phyloP scores from a whole-genome alignment of 371 early-diverging fungal species.

The Chytridiales sp. region DNA sequence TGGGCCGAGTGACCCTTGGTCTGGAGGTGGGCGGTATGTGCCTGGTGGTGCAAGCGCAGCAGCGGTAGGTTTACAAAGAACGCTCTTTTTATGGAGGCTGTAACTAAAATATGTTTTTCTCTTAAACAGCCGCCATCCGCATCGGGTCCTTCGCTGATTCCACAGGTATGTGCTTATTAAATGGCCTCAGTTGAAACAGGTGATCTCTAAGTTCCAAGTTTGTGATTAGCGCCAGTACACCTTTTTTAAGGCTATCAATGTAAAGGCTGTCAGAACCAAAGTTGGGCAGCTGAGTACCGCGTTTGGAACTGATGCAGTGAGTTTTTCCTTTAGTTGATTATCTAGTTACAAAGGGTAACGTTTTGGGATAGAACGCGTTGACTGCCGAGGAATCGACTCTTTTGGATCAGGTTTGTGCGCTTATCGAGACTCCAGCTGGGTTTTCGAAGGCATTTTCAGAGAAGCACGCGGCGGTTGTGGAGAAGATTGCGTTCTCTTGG shows the following conservation, averaged over 20 bases:
- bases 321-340: background rate
- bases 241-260: constrained; percentile 70
- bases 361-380: background rate
- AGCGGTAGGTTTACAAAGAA: background rate
- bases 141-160: background rate
- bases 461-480: constrained; percentile 19
- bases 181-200: background rate
- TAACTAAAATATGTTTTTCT: constrained; percentile 9
- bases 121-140: background rate
- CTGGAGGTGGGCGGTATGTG: constrained; percentile 6
- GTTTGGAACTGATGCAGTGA: constrained; percentile 6
- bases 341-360: background rate
- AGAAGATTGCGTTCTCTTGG: constrained; percentile 53
- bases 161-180: background rate
- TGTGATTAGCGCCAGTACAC: too few species aligned
- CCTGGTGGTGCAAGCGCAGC: constrained; percentile 11
- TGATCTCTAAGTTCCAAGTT: background rate
- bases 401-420: constrained; percentile 7
- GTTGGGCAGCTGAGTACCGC: constrained; percentile 63
- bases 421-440: constrained; percentile 4
- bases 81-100: constrained; percentile 4
- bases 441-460: constrained; percentile 2
- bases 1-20: background rate
- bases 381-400: constrained; percentile 7
- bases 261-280: constrained; percentile 71